Base-by-base conservation (phyloP, 1,284 basidiomycete species). In the Flammula alnicola region DNA sequence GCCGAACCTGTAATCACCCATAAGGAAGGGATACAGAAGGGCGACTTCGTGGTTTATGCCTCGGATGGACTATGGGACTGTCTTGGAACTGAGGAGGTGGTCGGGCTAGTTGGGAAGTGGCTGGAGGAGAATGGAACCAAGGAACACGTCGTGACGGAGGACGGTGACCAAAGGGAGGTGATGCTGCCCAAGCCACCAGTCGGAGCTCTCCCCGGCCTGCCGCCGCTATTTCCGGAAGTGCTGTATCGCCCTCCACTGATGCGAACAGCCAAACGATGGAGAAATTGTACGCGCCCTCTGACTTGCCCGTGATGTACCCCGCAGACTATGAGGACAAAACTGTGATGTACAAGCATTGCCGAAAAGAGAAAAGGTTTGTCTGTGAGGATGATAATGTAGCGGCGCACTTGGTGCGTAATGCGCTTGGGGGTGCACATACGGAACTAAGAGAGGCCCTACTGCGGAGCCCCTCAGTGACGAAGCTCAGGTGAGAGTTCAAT, bases 51-150 rank as follows among this genome's bases (percentile, higher is more conserved):
- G 46, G 77, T 86, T 43, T 62, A 85, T 63, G 81, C 74, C 0
- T 78, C 77, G 4, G 76, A 79, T 55, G 81, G 81, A 3, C 59
- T 86, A 11, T 83, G 80, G 78, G 79, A 84, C 44, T 72, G 74
- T 53, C 65, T 85, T 50, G 75, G 73, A 36, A 80, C 73, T 60
- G 76, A 80, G 56, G 83, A 85, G 56, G 83, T 77, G 0, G 81
- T 84, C 11, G 80, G 79, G 3, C 68, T 84, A 3, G 71, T 80
- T 12, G 79, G 77, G 12, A 52, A 64, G 42, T 81, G 79, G 81
- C 52, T 75, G 10, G 54, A 58, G n/a, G n/a, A n/a, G n/a, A n/a
- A n/a, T n/a, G n/a, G n/a, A n/a, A n/a, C n/a, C n/a, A n/a, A n/a
- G n/a, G 49, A 62, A 45, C 16, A 32, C 8, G 30, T 11, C 4